Base-by-base conservation (phyloP, 140 eudicot species). In the Stevia rebaudiana region DNA sequence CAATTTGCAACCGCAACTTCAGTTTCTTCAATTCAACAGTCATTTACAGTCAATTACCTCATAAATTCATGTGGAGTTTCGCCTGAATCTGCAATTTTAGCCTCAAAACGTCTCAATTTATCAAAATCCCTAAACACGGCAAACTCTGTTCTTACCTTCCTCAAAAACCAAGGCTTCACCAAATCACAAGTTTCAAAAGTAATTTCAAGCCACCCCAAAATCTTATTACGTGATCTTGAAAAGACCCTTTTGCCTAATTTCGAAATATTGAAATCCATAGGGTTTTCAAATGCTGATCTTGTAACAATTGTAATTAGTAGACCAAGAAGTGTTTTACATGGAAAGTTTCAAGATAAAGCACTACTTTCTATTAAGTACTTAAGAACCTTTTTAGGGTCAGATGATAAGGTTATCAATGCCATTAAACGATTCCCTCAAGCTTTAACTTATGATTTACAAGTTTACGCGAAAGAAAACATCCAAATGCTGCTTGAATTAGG, bases 1-100 rank as follows among this genome's bases (percentile, higher is more conserved):
- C 40, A 25, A 52, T 22, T 62, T 17, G 13, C 70, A 43, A 54
- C 69, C 43, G 17, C 57, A 21, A 25, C 49, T 16, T 25, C 70
- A 53, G 51, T 37, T 49, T 28, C 65, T 39, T 63, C 60, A 24
- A 16, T 46, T 28, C 25, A 33, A 64, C 41, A 55, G 21, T 57
- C 76, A 17, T 77, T 83, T 39, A 71, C 83, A 36, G 61, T 63
- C 31, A 40, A 54, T 50, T 80, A 83, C 70, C 86, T 83, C 64
- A 77, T 77, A 11, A 74, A 74, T 51, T 56, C 81, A 80, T 80
- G 83, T 71, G 79, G 77, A 63, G 28, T 83, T 30, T 30, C 83
- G 11, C 74, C 67, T 4, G 75, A 80, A 33, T 57, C 56, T 10
- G 88, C 84, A 57, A 8, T 75, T 31, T 24, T 35, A 57, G 80